A percentile compares a stretch with the other conserved stretches of the same genome.
Conservation (phyloP, 1,284 basidiomycete genomes). For the Tilletia caries region DNA sequence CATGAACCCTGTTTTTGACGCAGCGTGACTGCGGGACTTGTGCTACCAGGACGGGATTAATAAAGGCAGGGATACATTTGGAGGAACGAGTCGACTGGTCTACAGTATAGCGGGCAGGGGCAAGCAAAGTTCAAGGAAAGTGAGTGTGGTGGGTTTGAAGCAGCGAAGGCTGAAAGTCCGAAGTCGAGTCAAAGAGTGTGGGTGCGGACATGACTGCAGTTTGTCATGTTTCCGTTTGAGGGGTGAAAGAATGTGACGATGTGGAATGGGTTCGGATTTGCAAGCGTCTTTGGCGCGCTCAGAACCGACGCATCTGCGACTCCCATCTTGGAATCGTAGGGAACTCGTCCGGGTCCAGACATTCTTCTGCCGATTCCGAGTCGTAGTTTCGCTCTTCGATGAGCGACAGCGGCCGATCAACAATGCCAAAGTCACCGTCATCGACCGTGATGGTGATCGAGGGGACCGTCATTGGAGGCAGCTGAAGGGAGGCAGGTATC, state of each 20-base stretch:
- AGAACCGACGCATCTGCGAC: slow-evolving; percentile 1
- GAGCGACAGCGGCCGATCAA: slow-evolving; percentile 11
- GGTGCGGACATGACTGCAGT: no score
- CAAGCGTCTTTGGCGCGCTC: no score
- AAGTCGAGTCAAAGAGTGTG: no score
- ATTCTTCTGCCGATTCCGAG: slow-evolving; percentile 11
- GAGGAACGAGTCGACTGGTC: no score
- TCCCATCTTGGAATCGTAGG: slow-evolving; percentile 12
- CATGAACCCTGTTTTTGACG: not conserved
- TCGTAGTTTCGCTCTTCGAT: slow-evolving; percentile 10
- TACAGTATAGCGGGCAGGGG: no score
- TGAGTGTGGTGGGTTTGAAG: no score
- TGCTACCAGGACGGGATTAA: no score
- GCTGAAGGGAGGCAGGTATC: not conserved
- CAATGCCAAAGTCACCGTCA: slow-evolving; percentile 13
- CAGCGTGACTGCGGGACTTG: not conserved
- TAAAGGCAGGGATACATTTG: no score
- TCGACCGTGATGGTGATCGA: slow-evolving; percentile 15
- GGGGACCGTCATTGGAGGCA: slow-evolving; percentile 15
- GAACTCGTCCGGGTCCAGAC: slow-evolving; percentile 13
- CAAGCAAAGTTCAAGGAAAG: no score
- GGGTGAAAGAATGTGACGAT: not conserved
- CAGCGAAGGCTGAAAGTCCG: no score
- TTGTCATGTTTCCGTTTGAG: not conserved
- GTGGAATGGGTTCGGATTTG: no score